Evolutionary conservation across 2,329 filamentous ascomycete species (phyloP).

Genomic region (Aspergillus fijiensis): DNA sequence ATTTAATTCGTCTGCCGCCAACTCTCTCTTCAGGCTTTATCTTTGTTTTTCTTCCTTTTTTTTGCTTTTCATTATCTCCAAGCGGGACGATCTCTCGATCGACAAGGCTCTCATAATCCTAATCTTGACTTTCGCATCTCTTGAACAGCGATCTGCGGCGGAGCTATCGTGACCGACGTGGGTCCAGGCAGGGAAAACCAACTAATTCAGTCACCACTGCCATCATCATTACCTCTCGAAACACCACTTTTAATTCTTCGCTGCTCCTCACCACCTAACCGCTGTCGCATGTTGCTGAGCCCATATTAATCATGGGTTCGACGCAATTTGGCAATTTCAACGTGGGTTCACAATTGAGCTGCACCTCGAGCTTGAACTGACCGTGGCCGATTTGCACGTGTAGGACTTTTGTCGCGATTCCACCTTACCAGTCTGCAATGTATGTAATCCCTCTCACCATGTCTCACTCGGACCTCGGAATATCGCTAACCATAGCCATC

Average conservation of each 20-base stretch:
- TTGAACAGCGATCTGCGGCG: conserved; percentile 20
- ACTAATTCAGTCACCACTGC: conserved; percentile 14
- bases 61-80: not conserved
- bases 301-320: conserved; percentile 45
- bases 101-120: not conserved
- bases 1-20: not conserved
- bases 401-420: conserved; percentile 82
- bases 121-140: conserved; percentile 9
- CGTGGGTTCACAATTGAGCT: conserved; percentile 40
- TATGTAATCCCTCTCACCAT: conserved; percentile 49
- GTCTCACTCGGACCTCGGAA: not conserved
- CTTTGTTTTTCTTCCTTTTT: not conserved
- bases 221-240: not conserved
- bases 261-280: conserved; percentile 7
- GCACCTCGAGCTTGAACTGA: conserved; percentile 17
- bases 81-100: not conserved
- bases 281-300: conserved; percentile 17
- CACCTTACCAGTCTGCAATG: conserved; percentile 81
- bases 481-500: conserved; percentile 19
- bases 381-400: conserved; percentile 22
- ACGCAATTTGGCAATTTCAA: conserved; percentile 61
- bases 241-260: not conserved
- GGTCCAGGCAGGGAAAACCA: conserved; percentile 22
- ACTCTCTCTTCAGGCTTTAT: not conserved
- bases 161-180: conserved; percentile 27